Base-by-base conservation (phyloP, 371 early-diverging fungal species). In the Mucor racemosus region DNA sequence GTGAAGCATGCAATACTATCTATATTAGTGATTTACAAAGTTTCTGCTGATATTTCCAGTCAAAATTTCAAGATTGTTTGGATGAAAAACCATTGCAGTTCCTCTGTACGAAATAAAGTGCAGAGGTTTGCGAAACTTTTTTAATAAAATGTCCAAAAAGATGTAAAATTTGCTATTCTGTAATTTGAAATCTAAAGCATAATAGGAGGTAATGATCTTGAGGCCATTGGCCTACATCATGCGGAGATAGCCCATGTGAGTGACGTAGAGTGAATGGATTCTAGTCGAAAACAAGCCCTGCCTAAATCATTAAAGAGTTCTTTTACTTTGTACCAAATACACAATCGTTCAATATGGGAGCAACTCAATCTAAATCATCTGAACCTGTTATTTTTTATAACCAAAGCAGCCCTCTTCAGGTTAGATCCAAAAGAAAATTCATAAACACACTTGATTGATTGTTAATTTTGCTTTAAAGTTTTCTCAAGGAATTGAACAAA, bases 331-430 rank as follows among this genome's bases (percentile, higher is more conserved):
- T 33, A n/a, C 46, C n/a, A 14, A 21, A 61, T 26, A 34, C 13
- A 17, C 7, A 58, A 21, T 53, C 19, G 31, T 39, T 40, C 33
- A 42, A 69, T 11, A 82, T 82, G 82, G 82, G 82, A 57, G 76
- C 78, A 31, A 74, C 74, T 67, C 82, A 82, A 68, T 82, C 82
- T 58, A 82, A 75, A 46, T 38, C 71, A 50, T 39, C 69, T 40
- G 78, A 82, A 67, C 80, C 80, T 10, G 69, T 82, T 40, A 82
- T 82, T 59, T 77, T 82, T 54, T 82, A 82, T 54, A 82, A 82
- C 58, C 80, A 79, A 57, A 79, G 75, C 50, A 72, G 73, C 15
- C 80, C 82, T 63, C 64, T 79, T 55, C 78, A 82, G 73, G 82
- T 82, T 68, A 62, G 34, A 10, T 36, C 15, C 8, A 39, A 19